Evolutionary conservation across 768 basidiomycete species (phyloP).

Genomic region (Podaxis mareebaensis): DNA sequence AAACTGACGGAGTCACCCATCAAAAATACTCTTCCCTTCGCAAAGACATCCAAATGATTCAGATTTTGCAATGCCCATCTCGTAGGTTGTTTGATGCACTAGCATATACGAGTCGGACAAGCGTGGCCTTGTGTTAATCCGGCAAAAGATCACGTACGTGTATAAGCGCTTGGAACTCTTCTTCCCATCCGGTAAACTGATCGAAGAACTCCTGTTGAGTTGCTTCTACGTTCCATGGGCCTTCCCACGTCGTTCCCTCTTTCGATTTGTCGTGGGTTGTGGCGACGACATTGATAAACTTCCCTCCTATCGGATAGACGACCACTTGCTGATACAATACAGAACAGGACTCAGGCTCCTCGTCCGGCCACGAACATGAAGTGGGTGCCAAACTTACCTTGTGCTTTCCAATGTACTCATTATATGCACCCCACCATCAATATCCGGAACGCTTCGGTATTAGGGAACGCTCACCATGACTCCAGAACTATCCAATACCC

Average conservation of each 20-base stretch:
- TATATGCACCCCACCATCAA: background rate
- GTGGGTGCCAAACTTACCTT: conserved; percentile 18
- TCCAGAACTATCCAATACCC: conserved; percentile 20
- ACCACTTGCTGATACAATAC: conserved; percentile 38
- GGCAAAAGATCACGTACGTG: conserved; percentile 11
- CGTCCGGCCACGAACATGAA: too few species aligned
- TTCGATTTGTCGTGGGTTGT: conserved; percentile 25
- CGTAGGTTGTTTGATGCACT: conserved; percentile 23
- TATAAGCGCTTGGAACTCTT: conserved; percentile 20
- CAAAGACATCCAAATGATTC: conserved; percentile 21
- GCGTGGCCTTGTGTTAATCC: background rate
- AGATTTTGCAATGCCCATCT: conserved; percentile 25
- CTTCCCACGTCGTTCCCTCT: conserved; percentile 19
- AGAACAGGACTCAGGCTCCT: background rate
- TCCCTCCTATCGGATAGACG: conserved; percentile 49
- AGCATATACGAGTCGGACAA: background rate
- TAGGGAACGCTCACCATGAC: conserved; percentile 14
- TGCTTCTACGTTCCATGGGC: conserved; percentile 19
- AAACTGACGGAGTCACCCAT: conserved; percentile 26
- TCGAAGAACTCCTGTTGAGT: conserved; percentile 17
- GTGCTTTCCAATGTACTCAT: conserved; percentile 24
- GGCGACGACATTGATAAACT: conserved; percentile 48
- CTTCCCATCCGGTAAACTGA: conserved; percentile 19
- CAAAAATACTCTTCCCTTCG: conserved; percentile 20
- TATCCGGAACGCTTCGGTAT: background rate